Percentiles rank a stretch among this genome's conserved stretches.
Conservation (phyloP, 106 monocot species). For the Ottelia alismoides region DNA sequence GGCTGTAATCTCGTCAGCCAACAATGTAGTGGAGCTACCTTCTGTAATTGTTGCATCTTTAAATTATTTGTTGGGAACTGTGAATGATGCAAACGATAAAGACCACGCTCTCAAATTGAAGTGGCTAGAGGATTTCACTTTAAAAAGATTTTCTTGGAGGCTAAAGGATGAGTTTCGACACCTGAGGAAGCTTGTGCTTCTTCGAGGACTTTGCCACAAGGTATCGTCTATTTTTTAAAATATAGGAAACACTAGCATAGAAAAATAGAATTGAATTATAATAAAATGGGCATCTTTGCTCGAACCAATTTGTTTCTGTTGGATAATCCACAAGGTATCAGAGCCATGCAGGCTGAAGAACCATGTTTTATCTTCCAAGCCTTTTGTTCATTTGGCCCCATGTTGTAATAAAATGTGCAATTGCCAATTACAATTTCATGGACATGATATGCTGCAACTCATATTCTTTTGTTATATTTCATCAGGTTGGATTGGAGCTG, state of each 20-base stretch:
- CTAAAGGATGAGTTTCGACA: conserved; percentile 64
- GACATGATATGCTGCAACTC: no score
- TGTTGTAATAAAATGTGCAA: no score
- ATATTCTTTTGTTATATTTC: not conserved
- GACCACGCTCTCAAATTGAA: conserved; percentile 47
- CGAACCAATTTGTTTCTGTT: no score
- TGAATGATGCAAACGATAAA: conserved; percentile 18
- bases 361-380: no score
- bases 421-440: no score
- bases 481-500: conserved; percentile 74
- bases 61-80: conserved; percentile 62
- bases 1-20: conserved; percentile 61
- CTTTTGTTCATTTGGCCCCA: no score
- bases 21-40: conserved; percentile 35
- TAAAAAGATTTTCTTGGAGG: conserved; percentile 57
- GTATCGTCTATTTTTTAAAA: no score
- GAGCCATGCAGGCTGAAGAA: no score
- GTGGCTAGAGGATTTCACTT: conserved; percentile 59
- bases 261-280: no score
- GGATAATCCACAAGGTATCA: no score
- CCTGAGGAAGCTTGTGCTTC: conserved; percentile 62
- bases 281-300: no score
- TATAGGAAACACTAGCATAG: no score
- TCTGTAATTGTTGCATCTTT: conserved; percentile 50
- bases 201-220: conserved; percentile 76